Evolutionary conservation across 2,329 filamentous ascomycete genomes (phyloP), one percentile per base, ranked within the genome.

Genomic region (Pyrenochaeta sp.): DNA sequence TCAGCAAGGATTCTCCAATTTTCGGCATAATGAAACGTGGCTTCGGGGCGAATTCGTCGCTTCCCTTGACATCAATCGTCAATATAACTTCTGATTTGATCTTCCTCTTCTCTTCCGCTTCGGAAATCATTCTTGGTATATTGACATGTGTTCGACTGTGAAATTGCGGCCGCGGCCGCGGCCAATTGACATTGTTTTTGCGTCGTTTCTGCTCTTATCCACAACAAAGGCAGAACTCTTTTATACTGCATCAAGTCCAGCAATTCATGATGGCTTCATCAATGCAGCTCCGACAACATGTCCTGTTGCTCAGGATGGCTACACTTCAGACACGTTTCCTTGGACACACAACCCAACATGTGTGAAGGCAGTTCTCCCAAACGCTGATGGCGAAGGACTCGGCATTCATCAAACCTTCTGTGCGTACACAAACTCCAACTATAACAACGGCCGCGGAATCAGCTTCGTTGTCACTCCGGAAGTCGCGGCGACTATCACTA

Each of bases 271-370:
- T 47, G 61, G 59, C 0, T 45, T 72, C 7, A 51, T 66, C 32
- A 59, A 66, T 10, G 55, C 50, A 6, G 55, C 67, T 2, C 43
- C 56, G 6, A 52, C 50, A n/a, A 56, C 24, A 34, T 74, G 71
- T 48, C 69, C 68, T 1, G 64, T 71, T 3, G 48, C 61, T 1
- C 65, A 65, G 30, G 68, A 73, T 54, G 68, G 68, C 2, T 47
- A 63, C 2, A 71, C 71, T 0, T 68, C 62, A 8, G 58, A 66
- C 8, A 66, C 67, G 3, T 74, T 74, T 30, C 69, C 69, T 3
- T 73, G 70, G 71, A 74, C 69, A 6, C 65, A 72, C 24, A 58
- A 64, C 27, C 72, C 72, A 5, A 69, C 66, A n/a, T 74, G 72
- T 36, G 55, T 71, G 2, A 36, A 66, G 15, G 56, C 58, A 2